These are phyloP conservation scores for Triticum turgidum DNA, from an alignment of 176 grass and related monocot genomes.

Conservation along the genomic window DNA sequence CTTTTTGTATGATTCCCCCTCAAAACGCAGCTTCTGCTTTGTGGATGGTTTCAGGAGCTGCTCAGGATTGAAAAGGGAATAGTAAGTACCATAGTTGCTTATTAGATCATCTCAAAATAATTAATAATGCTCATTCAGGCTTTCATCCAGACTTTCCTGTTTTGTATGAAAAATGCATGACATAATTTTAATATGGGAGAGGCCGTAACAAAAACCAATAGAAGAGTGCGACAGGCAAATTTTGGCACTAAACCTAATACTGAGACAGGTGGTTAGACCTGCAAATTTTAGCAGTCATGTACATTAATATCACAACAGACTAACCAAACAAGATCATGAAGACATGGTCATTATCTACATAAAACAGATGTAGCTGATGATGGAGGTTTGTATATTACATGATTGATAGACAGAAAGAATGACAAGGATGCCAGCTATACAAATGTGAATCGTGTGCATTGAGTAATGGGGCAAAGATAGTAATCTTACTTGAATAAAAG, in stretches of 20 bases:
- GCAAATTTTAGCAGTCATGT: not conserved
- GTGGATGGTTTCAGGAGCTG: constrained; percentile 78
- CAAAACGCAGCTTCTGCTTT: constrained; percentile 72
- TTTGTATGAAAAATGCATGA: not conserved
- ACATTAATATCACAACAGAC: not conserved
- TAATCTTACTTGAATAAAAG: constrained; percentile 81
- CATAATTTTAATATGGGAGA: not conserved
- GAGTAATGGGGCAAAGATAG: not conserved
- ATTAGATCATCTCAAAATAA: not conserved
- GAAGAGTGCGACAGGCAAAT: not conserved
- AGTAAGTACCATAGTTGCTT: constrained; percentile 10
- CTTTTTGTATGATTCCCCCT: constrained; percentile 82
- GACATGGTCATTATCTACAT: not conserved
- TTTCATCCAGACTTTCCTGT: not conserved
- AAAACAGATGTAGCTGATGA: not conserved
- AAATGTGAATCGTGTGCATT: constrained; percentile 1
- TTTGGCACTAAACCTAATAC: not conserved
- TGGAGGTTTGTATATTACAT: not conserved
- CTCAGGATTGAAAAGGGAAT: not conserved
- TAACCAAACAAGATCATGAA: not conserved
- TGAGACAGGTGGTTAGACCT: not conserved
- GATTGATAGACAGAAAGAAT: not conserved
- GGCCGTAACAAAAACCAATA: not conserved
- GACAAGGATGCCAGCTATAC: not conserved
- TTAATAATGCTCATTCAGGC: not conserved